Evolutionary conservation across 257 asterid species (phyloP), one percentile per base, ranked within the genome.

Genomic region (Salvia hispanica): DNA sequence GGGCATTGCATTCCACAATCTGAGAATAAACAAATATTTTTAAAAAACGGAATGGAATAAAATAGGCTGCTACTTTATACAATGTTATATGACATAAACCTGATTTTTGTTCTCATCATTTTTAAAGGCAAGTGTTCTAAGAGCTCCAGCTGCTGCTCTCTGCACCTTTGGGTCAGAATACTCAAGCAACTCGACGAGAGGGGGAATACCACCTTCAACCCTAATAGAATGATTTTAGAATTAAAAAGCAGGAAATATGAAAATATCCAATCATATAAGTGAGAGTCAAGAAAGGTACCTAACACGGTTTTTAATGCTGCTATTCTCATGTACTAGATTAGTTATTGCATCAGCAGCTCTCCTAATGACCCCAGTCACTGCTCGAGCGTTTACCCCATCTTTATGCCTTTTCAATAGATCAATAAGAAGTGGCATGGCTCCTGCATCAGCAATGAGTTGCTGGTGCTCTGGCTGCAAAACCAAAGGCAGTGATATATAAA

Each of bases 91-190:
- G 4, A 31, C 15, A 28, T 28, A 16, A 7, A 94, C 99, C 96
- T 91, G 96, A 79, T 91, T 87, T 79, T 94, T 94, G 78, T 94
- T 94, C 78, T 88, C 96, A 58, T 94, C 99, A 66, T 91, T 94
- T 75, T 91, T 94, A 70, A 94, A 94, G 55, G 99, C 99, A 71
- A 94, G 95, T 31, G 99, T 94, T 50, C 97, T 79, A 56, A 91
- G 77, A 65, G 97, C 95, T 67, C 99, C 99, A 42, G 97, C 99
- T 36, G 95, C 98, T 75, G 99, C 96, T 79, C 96, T 87, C 80
- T 94, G 98, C 80, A 94, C 99, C 91, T 88, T 91, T 48, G 96
- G 74, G 74, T 94, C 99, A 51, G 85, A 71, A 71, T 85, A 94
- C 67, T 84, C 90, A 51, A 94, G 99, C 85, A 94, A 81, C 64